Evolutionary conservation across 1,284 basidiomycete genomes (phyloP).

Genomic region (Rhodotorula sp.): DNA sequence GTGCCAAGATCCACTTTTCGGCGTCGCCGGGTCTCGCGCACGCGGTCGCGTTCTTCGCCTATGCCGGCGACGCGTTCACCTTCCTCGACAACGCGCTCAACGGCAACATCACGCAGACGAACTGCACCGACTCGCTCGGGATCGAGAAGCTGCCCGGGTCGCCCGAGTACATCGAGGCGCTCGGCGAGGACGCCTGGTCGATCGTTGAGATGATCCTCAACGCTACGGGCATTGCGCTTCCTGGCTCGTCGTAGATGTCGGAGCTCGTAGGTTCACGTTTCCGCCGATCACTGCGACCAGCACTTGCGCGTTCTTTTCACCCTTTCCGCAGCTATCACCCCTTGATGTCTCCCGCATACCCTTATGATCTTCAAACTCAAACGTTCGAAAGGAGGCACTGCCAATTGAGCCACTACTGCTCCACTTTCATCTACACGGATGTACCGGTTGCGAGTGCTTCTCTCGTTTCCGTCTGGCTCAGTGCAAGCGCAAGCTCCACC

Average conservation of each 20-base stretch:
- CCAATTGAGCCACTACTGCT: too few species aligned
- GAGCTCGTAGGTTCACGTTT: too few species aligned
- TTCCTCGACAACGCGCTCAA: conserved; percentile 14
- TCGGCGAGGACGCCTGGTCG: background rate
- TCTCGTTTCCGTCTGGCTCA: background rate
- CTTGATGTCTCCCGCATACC: too few species aligned
- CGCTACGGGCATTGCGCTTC: too few species aligned
- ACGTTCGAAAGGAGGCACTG: too few species aligned
- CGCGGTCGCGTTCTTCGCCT: conserved; percentile 1
- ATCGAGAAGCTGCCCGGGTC: conserved; percentile 1
- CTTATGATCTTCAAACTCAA: too few species aligned
- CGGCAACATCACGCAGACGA: background rate
- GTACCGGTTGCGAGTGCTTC: too few species aligned
- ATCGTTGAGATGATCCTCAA: background rate
- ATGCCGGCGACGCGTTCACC: background rate
- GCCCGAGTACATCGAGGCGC: conserved; percentile 3
- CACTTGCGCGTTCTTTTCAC: too few species aligned
- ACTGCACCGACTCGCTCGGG: conserved; percentile 1
- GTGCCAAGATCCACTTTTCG: conserved; percentile 10
- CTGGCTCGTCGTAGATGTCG: too few species aligned
- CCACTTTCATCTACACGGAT: too few species aligned
- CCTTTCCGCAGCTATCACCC: too few species aligned
- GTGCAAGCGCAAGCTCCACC: conserved; percentile 1
- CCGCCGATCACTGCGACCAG: too few species aligned
- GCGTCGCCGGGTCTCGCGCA: background rate